A percentile compares a stretch with the other conserved stretches of the same genome.
Evolutionary conservation across 140 eudicot species (phyloP).

Genomic region (Stevia rebaudiana): DNA sequence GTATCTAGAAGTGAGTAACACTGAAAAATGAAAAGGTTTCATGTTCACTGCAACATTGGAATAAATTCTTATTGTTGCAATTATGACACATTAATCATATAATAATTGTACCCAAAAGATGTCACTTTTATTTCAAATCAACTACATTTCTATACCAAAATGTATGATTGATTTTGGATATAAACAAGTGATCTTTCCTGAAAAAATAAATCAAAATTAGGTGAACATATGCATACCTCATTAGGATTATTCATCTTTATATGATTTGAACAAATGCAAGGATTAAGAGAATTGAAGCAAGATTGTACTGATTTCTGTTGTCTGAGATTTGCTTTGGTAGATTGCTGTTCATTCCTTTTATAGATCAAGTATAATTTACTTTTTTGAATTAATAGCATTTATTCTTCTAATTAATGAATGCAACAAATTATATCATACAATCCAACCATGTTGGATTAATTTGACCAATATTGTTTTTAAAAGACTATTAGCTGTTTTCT

Average conservation of each 20-base stretch:
- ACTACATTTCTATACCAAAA: neutral
- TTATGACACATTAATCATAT: neutral
- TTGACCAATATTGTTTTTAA: neutral
- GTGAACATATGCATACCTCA: slow-evolving; percentile 16
- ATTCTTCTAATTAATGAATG: neutral
- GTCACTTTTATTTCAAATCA: neutral
- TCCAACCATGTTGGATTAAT: slow-evolving; percentile 1
- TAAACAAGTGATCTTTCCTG: neutral
- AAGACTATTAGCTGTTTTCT: neutral
- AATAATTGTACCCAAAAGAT: neutral
- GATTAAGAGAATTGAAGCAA: slow-evolving; percentile 6
- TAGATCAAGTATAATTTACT: neutral
- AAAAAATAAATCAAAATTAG: neutral
- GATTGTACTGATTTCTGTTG: neutral
- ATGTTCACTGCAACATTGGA: neutral
- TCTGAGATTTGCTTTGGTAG: neutral
- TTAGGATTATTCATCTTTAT: slow-evolving; percentile 11
- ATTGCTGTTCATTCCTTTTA: slow-evolving; percentile 5
- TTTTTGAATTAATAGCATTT: neutral
- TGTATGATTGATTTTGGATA: neutral
- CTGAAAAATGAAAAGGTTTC: slow-evolving; percentile 4
- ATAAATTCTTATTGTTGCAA: neutral
- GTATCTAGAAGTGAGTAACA: neutral
- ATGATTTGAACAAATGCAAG: neutral
- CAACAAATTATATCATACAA: neutral